Conservation (phyloP, 2,329 filamentous ascomycete species). For the Byssoonygena ceratinophila region DNA sequence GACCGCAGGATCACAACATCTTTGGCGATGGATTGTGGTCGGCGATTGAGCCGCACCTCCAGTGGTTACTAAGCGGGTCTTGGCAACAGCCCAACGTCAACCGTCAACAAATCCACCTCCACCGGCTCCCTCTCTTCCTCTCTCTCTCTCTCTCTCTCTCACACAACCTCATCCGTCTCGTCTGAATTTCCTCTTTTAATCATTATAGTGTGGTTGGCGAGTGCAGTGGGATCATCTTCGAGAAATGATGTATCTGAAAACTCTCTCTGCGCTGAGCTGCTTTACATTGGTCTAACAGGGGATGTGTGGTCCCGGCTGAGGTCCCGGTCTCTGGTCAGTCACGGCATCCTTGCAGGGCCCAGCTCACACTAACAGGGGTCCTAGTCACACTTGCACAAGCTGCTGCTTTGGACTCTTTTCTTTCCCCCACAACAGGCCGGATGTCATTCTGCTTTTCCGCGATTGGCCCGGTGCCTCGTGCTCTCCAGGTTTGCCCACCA, state of each 20-base stretch:
- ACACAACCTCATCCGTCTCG: background rate
- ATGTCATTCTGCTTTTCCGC: slow-evolving; percentile 17
- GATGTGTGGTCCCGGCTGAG: slow-evolving; percentile 5
- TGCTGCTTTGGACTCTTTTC: background rate
- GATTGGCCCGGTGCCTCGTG: slow-evolving; percentile 15
- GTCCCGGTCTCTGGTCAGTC: slow-evolving; percentile 15
- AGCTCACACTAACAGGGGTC: slow-evolving; percentile 8
- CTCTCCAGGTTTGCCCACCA: slow-evolving; percentile 6
- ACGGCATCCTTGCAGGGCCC: slow-evolving; percentile 16
- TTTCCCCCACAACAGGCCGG: slow-evolving; percentile 13
- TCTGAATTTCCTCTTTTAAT: background rate
- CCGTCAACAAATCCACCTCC: background rate
- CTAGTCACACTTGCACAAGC: slow-evolving; percentile 10
- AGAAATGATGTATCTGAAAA: slow-evolving; percentile 9
- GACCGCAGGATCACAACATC: no score
- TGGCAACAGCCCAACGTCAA: background rate
- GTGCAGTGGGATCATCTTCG: background rate
- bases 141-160: background rate
- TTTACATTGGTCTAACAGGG: background rate
- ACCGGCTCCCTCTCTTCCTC: background rate
- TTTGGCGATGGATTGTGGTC: no score
- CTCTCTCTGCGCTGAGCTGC: slow-evolving; percentile 3
- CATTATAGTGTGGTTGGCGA: no score
- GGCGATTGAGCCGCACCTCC: background rate
- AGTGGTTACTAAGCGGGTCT: background rate